phyloP scores from a whole-genome alignment of 2,329 filamentous ascomycete genomes.

The Ampelomyces quisqualis region DNA sequence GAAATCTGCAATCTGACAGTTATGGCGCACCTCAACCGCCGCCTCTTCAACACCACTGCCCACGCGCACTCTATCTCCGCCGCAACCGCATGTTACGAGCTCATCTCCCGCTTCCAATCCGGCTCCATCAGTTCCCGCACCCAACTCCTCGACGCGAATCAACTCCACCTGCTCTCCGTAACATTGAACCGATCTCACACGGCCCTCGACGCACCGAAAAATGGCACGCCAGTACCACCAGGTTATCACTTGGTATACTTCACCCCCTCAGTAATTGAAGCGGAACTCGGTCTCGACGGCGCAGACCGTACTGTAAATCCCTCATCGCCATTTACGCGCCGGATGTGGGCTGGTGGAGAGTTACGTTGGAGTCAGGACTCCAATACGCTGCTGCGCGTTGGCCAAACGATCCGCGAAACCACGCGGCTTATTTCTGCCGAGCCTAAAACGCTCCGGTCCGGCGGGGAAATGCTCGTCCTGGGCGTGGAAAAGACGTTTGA shows the following conservation, averaged over 20 bases:
- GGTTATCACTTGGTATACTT: conserved; percentile 90
- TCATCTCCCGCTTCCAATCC: conserved; percentile 33
- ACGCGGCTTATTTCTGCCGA: conserved; percentile 50
- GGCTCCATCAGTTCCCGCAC: conserved; percentile 32
- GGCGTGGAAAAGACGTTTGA: conserved; percentile 58
- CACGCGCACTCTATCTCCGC: conserved; percentile 22
- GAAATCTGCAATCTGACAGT: background rate
- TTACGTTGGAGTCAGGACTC: conserved; percentile 56
- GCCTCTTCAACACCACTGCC: conserved; percentile 21
- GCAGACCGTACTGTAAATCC: conserved; percentile 80
- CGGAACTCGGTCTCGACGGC: conserved; percentile 72
- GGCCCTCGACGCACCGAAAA: conserved; percentile 18
- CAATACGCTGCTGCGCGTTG: conserved; percentile 24
- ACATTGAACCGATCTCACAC: conserved; percentile 31
- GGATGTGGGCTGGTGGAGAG: conserved; percentile 90
- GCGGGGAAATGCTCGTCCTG: conserved; percentile 60
- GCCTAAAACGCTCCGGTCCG: conserved; percentile 52
- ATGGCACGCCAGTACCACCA: conserved; percentile 54
- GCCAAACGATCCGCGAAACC: conserved; percentile 46
- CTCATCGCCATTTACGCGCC: conserved; percentile 66
- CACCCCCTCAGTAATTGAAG: conserved; percentile 66
- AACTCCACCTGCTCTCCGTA: conserved; percentile 33
- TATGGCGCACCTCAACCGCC: conserved; percentile 9
- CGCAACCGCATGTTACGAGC: conserved; percentile 32
- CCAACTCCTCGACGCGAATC: conserved; percentile 37